phyloP scores from a whole-genome alignment of 371 early-diverging fungal species.

The Syncephalis plumigaleata region DNA sequence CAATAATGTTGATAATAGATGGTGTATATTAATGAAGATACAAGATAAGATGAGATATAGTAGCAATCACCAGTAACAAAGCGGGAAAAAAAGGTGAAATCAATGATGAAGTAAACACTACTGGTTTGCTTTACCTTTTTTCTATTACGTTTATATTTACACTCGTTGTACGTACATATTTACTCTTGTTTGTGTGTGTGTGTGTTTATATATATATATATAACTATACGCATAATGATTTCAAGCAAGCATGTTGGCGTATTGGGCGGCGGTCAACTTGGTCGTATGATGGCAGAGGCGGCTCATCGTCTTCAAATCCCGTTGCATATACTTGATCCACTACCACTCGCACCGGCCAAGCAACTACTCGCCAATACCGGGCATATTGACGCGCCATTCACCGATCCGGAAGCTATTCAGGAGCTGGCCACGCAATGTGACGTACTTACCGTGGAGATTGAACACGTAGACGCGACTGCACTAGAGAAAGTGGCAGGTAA shows the following conservation, averaged over 20 bases:
- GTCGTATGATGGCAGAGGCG: conserved; percentile 91
- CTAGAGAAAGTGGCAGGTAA: conserved; percentile 22
- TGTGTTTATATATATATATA: too few species aligned
- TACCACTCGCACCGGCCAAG: conserved; percentile 59
- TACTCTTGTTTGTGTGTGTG: too few species aligned
- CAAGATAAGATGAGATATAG: too few species aligned
- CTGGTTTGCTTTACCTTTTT: too few species aligned
- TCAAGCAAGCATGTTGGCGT: conserved; percentile 23
- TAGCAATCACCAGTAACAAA: too few species aligned
- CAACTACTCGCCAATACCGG: conserved; percentile 50
- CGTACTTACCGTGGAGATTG: conserved; percentile 89
- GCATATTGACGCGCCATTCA: conserved; percentile 70
- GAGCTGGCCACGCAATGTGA: conserved; percentile 55
- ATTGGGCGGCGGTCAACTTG: conserved; percentile 84
- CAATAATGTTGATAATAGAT: too few species aligned
- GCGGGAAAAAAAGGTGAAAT: too few species aligned
- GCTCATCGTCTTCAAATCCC: conserved; percentile 74
- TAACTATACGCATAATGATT: too few species aligned
- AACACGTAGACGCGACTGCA: conserved; percentile 73
- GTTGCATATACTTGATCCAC: conserved; percentile 67
- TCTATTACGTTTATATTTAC: too few species aligned
- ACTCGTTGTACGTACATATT: too few species aligned
- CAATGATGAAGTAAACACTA: too few species aligned
- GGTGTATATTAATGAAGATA: too few species aligned
- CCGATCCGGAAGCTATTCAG: conserved; percentile 48